Evolutionary conservation across 345 rosid genomes (phyloP).

Genomic region (Populus deltoides): DNA sequence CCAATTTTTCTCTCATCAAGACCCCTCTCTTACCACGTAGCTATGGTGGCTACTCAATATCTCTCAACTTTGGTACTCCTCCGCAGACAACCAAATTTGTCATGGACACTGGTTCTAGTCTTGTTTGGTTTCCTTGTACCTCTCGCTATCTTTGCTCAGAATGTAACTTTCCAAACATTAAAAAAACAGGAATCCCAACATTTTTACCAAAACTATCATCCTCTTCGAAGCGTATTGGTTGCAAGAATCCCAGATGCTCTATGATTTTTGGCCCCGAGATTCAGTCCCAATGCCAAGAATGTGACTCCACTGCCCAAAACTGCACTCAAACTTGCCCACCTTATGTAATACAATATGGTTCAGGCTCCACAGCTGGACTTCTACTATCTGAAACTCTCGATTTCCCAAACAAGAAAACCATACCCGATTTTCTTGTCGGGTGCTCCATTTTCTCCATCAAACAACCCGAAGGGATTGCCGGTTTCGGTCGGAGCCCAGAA

Average conservation of each 20-base stretch:
- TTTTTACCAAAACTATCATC: constrained; percentile 60
- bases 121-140: constrained; percentile 92
- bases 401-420: constrained; percentile 38
- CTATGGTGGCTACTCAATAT: constrained; percentile 77
- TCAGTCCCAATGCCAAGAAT: constrained; percentile 40
- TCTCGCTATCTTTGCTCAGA: constrained; percentile 53
- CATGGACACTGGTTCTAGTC: constrained; percentile 86
- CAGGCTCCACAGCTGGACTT: constrained; percentile 72
- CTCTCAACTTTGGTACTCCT: constrained; percentile 85
- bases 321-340: constrained; percentile 75
- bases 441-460: constrained; percentile 72
- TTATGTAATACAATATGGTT: constrained; percentile 66
- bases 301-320: constrained; percentile 38
- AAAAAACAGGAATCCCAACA: constrained; percentile 36
- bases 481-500: constrained; percentile 69
- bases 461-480: constrained; percentile 89
- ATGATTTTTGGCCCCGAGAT: constrained; percentile 50
- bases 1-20: constrained; percentile 26
- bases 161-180: constrained; percentile 48
- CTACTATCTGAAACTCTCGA: constrained; percentile 52
- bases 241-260: constrained; percentile 61
- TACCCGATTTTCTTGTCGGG: constrained; percentile 62
- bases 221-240: constrained; percentile 53
- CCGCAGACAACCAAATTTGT: constrained; percentile 54
- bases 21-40: constrained; percentile 56